phyloP scores from a whole-genome alignment of 2,329 filamentous ascomycete genomes.

The Pseudocercospora vitis region DNA sequence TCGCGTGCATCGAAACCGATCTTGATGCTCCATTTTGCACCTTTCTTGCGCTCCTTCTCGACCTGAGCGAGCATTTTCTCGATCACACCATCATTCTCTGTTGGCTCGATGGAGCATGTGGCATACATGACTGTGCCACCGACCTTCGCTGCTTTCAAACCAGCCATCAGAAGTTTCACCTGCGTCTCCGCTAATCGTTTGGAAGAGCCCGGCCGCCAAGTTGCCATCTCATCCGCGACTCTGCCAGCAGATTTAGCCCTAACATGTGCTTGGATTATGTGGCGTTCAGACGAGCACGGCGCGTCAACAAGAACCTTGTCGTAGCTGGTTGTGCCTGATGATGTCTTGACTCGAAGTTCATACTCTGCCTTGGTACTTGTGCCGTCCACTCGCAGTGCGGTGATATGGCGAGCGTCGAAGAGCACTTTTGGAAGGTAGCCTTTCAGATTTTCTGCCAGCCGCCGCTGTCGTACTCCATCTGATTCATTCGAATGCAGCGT shows the following conservation, averaged over 20 bases:
- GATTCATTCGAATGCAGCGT: conserved; percentile 44
- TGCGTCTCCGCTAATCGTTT: conserved; percentile 40
- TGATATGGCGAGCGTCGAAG: conserved; percentile 20
- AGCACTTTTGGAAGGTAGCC: conserved; percentile 30
- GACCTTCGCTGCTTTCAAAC: conserved; percentile 37
- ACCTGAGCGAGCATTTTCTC: conserved; percentile 38
- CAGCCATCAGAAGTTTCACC: conserved; percentile 41
- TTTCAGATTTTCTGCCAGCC: conserved; percentile 33
- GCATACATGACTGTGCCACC: conserved; percentile 44
- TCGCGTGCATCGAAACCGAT: conserved; percentile 30
- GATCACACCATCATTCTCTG: conserved; percentile 46
- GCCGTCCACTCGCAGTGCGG: conserved; percentile 30
- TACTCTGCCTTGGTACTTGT: conserved; percentile 24
- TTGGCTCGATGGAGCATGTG: conserved; percentile 43
- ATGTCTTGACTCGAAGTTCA: conserved; percentile 32
- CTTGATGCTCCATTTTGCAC: conserved; percentile 36
- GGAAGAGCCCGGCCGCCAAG: conserved; percentile 41
- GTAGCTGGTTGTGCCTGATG: conserved; percentile 39
- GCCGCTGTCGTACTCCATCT: conserved; percentile 36
- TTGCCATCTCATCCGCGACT: conserved; percentile 40
- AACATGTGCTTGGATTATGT: conserved; percentile 40
- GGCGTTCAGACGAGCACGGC: conserved; percentile 45
- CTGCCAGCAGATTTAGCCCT: conserved; percentile 35
- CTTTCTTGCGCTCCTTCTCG: conserved; percentile 42
- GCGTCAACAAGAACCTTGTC: conserved; percentile 46